Evolutionary conservation across 176 grass and related monocot genomes (phyloP).

Genomic region (Otatea glauca): DNA sequence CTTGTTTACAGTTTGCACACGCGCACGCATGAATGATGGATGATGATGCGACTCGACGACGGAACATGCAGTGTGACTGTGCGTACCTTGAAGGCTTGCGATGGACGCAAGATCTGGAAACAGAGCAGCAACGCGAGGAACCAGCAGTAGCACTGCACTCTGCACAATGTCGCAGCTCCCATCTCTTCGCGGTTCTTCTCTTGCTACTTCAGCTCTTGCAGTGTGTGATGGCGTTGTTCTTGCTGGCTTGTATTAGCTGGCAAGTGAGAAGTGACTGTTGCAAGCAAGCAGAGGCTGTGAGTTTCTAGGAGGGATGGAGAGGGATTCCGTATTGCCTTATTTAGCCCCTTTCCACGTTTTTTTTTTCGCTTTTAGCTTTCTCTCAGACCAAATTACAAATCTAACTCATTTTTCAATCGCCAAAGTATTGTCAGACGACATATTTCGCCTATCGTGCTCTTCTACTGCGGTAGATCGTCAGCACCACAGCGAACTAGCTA

Average conservation of each 20-base stretch:
- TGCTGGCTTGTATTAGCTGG: neutral
- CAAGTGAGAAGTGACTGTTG: neutral
- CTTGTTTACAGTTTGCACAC: neutral
- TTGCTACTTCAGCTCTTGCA: neutral
- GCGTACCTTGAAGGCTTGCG: slow-evolving; percentile 55
- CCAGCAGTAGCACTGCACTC: neutral
- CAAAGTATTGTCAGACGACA: too few relatives aligned
- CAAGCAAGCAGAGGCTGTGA: neutral
- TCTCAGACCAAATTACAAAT: too few relatives aligned
- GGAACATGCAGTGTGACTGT: neutral
- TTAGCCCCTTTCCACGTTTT: too few relatives aligned
- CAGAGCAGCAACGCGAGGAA: slow-evolving; percentile 44
- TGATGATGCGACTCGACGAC: neutral
- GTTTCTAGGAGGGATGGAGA: slow-evolving; percentile 4
- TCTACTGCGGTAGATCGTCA: too few relatives aligned
- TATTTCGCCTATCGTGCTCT: too few relatives aligned
- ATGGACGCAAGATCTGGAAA: slow-evolving; percentile 27
- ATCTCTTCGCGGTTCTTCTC: neutral
- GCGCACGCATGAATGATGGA: neutral
- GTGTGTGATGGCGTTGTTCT: neutral
- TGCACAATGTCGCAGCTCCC: neutral
- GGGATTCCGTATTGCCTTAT: neutral
- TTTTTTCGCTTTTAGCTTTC: too few relatives aligned
- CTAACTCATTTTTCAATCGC: too few relatives aligned
- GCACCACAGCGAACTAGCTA: too few relatives aligned